Conservation (phyloP, 1,284 basidiomycete genomes). For the Cystobasidium slooffiae region DNA sequence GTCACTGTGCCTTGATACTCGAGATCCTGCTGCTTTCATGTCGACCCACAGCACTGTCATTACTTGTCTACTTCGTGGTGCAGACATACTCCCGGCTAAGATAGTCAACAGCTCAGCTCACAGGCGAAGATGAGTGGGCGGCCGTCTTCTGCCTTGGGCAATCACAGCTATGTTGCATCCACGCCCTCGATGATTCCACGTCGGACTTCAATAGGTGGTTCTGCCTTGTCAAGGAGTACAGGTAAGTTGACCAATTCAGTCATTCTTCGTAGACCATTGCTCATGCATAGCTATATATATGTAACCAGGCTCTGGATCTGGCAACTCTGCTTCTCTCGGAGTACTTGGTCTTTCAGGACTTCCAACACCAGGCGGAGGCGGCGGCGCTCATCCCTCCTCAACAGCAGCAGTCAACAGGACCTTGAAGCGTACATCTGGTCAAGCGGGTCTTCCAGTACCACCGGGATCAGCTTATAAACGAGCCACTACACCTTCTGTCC, state of each 20-base stretch:
- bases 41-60: too few relatives aligned
- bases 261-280: neutral
- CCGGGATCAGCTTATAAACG: slow-evolving; percentile 14
- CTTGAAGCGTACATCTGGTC: slow-evolving; percentile 23
- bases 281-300: neutral
- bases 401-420: slow-evolving; percentile 29
- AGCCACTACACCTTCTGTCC: slow-evolving; percentile 8
- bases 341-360: slow-evolving; percentile 12
- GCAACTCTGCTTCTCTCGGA: slow-evolving; percentile 7
- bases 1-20: too few relatives aligned
- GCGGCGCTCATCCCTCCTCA: neutral
- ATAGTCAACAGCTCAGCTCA: neutral
- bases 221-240: slow-evolving; percentile 24
- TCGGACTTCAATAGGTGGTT: slow-evolving; percentile 12
- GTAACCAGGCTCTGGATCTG: slow-evolving; percentile 9
- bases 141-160: slow-evolving; percentile 17
- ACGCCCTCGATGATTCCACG: slow-evolving; percentile 26
- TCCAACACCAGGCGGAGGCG: slow-evolving; percentile 4
- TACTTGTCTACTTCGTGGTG: too few relatives aligned
- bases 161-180: slow-evolving; percentile 8
- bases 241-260: neutral
- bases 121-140: slow-evolving; percentile 5
- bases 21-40: too few relatives aligned
- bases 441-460: slow-evolving; percentile 22
- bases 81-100: too few relatives aligned